A percentile compares a stretch with the other conserved stretches of the same genome.
Conservation (phyloP, 2,329 filamentous ascomycete genomes). For the Sclerotiophoma versabilis region DNA sequence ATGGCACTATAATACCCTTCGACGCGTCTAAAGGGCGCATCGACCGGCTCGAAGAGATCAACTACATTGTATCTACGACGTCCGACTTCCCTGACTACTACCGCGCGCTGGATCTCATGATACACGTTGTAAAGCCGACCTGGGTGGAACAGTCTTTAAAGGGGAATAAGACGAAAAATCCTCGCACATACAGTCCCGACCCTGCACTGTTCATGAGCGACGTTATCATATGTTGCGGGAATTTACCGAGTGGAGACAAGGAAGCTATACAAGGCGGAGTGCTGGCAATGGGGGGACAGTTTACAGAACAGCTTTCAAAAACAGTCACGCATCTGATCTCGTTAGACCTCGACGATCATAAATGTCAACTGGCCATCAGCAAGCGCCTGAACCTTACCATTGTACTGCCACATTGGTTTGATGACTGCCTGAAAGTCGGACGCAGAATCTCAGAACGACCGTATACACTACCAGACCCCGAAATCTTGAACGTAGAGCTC, state of each 20-base stretch:
- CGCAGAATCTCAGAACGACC: slow-evolving; percentile 88
- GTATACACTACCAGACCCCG: slow-evolving; percentile 84
- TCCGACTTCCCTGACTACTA: slow-evolving; percentile 92
- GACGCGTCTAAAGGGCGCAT: slow-evolving; percentile 50
- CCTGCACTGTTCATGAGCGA: slow-evolving; percentile 88
- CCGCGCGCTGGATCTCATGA: slow-evolving; percentile 75
- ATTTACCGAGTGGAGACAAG: slow-evolving; percentile 84
- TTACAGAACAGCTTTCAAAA: slow-evolving; percentile 73
- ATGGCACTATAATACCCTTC: slow-evolving; percentile 56
- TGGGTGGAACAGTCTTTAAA: slow-evolving; percentile 79
- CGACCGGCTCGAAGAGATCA: slow-evolving; percentile 56
- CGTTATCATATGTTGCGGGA: slow-evolving; percentile 81
- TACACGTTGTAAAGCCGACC: slow-evolving; percentile 80
- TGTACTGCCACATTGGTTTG: slow-evolving; percentile 96
- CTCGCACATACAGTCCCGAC: slow-evolving; percentile 88
- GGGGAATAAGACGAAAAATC: slow-evolving; percentile 74
- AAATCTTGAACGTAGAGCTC: slow-evolving; percentile 65
- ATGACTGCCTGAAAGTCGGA: slow-evolving; percentile 92
- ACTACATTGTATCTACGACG: slow-evolving; percentile 75
- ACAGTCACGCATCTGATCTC: slow-evolving; percentile 90
- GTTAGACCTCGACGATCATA: slow-evolving; percentile 75
- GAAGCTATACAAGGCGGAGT: slow-evolving; percentile 92
- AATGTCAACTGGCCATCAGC: slow-evolving; percentile 67
- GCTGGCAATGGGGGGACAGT: slow-evolving; percentile 85
- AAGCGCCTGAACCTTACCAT: slow-evolving; percentile 79